Base-by-base conservation (phyloP, 2,329 filamentous ascomycete genomes). In the Colletotrichum neosansevieriae region DNA sequence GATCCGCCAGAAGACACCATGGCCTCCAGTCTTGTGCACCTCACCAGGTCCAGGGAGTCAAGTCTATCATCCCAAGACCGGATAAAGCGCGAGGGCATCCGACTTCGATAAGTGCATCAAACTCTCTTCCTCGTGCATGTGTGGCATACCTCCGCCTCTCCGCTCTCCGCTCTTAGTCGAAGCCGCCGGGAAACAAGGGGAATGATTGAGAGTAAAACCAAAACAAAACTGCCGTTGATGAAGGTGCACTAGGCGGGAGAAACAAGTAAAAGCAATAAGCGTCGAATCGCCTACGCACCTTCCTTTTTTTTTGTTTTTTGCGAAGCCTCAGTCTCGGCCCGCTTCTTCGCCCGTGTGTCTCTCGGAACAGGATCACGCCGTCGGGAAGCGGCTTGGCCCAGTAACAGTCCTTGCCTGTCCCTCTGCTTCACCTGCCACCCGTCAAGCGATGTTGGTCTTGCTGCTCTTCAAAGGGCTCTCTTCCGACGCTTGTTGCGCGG, bases 311-410 rank as follows among this genome's bases (percentile, higher is more conserved):
- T 44, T 19, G 34, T 53, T 36, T 50, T 50, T 32, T n/a, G 60
- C 61, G 42, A 68, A 65, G 53, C 61, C 54, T 65, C 49, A 67
- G 44, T 40, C 64, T 64, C 64, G 64, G 64, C 64, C 64, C 61
- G 61, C 54, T 59, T 56, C 60, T 36, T 65, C 56, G 54, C 32
- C 65, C 64, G 61, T 36, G 40, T 32, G 54, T 54, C 61, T 45
- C 42, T 68, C 65, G 65, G 65, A 24, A 59, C 53, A 53, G 53
- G 53, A 54, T 65, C 47, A 59, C 54, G 42, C 54, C 40, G 61
- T 58, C 65, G 61, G 54, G 36, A 59, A 47, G 54, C 50, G 47
- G 60, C 62, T 36, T 59, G 53, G 62, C 42, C 60, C 59, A 53
- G 53, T 62, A 51, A 56, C 24, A 58, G 53, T 40, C 15, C 32